A percentile compares a stretch with the other conserved stretches of the same genome.
These are phyloP conservation scores for Microdochium paspali DNA, from an alignment of 2,329 filamentous ascomycete species.

Conservation along the genomic window DNA sequence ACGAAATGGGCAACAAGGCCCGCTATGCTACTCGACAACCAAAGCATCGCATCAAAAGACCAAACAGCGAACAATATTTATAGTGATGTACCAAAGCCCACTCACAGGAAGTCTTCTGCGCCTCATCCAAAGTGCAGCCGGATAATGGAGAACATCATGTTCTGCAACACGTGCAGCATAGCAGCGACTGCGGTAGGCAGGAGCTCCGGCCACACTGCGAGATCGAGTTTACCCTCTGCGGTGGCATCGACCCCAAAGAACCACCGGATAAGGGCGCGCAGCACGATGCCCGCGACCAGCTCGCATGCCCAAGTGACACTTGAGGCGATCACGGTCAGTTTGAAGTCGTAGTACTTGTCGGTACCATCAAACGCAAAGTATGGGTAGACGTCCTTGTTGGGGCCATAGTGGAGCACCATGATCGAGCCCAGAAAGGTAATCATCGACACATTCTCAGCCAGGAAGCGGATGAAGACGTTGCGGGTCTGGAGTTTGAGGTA, in stretches of 20 bases:
- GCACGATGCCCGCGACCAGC: conserved; percentile 49
- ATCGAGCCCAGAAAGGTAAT: conserved; percentile 57
- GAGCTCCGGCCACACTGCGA: conserved; percentile 58
- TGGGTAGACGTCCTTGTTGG: conserved; percentile 59
- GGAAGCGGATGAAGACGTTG: conserved; percentile 57
- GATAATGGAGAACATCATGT: conserved; percentile 64
- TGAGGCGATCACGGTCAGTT: conserved; percentile 53
- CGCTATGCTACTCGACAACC: too few species aligned
- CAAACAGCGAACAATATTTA: too few species aligned
- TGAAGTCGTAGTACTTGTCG: conserved; percentile 47
- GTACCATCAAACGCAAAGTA: conserved; percentile 56
- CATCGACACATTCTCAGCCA: conserved; percentile 62
- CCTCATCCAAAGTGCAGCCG: conserved; percentile 44
- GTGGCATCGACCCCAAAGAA: conserved; percentile 55
- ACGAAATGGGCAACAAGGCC: too few species aligned
- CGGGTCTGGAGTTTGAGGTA: conserved; percentile 59
- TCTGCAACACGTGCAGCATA: conserved; percentile 60
- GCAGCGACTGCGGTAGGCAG: conserved; percentile 57
- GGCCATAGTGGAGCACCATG: conserved; percentile 55
- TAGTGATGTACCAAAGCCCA: too few species aligned
- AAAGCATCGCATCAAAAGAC: too few species aligned
- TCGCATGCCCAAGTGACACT: conserved; percentile 59
- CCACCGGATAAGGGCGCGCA: conserved; percentile 46
- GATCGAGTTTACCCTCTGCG: conserved; percentile 53
- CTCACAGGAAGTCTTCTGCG: too few species aligned